These are phyloP conservation scores for Paramecium bursaria DNA, from an alignment of 73 alveolate genomes.

Conservation along the genomic window DNA sequence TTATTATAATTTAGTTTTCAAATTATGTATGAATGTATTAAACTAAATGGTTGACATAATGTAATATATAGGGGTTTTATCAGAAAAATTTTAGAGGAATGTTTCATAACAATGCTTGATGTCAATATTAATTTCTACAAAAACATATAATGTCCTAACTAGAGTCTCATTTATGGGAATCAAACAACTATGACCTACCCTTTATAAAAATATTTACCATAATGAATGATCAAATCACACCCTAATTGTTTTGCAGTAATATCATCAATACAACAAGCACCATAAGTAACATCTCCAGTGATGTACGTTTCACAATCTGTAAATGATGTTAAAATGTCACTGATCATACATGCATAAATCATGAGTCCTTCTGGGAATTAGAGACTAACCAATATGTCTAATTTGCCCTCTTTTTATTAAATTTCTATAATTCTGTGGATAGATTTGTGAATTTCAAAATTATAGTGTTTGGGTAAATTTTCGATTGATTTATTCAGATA, in stretches of 20 bases:
- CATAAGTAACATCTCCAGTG: conserved; percentile 99
- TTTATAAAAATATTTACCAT: conserved; percentile 75
- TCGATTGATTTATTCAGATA: conserved; percentile 75
- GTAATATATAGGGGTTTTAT: conserved; percentile 70
- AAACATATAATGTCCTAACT: conserved; percentile 88
- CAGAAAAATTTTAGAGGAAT: conserved; percentile 83
- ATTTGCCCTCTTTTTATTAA: conserved; percentile 74
- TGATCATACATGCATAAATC: conserved; percentile 84
- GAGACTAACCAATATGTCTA: conserved; percentile 76
- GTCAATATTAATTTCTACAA: conserved; percentile 95
- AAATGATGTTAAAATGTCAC: conserved; percentile 86
- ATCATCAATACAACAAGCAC: conserved; percentile 99
- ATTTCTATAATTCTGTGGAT: conserved; percentile 88
- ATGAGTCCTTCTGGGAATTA: conserved; percentile 99
- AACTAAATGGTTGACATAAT: conserved; percentile 84
- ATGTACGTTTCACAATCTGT: conserved; percentile 83
- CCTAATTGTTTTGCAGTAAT: conserved; percentile 93
- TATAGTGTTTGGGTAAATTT: conserved; percentile 91
- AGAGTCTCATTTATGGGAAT: conserved; percentile 87
- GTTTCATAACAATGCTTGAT: conserved; percentile 88
- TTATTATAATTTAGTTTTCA: conserved; percentile 78
- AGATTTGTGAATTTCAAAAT: conserved; percentile 96
- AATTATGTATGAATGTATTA: conserved; percentile 76
- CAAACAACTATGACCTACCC: conserved; percentile 87
- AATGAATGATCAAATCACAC: conserved; percentile 97